phyloP scores from a whole-genome alignment of 768 basidiomycete species.

The Artomyces pyxidatus region DNA sequence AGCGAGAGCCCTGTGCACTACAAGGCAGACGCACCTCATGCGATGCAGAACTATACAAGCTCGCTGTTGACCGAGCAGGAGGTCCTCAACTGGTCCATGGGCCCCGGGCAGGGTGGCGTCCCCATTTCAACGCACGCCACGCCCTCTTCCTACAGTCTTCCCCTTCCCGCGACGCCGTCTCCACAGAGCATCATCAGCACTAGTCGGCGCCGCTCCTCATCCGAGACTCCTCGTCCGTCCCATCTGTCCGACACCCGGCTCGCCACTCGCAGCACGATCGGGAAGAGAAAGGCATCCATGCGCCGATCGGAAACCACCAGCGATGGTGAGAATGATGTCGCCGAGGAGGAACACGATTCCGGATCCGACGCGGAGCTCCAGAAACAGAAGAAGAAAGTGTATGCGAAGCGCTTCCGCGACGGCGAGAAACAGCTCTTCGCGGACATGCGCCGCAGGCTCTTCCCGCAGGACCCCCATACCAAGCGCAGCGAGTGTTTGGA shows the following conservation, averaged over 20 bases:
- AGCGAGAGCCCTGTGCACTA: background rate
- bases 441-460: constrained; percentile 10
- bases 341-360: constrained; percentile 14
- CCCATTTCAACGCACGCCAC: background rate
- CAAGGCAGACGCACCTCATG: background rate
- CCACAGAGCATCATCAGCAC: background rate
- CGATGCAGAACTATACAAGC: too few species aligned
- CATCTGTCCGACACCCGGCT: background rate
- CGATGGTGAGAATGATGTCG: constrained; percentile 2
- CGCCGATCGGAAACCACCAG: background rate
- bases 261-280: background rate
- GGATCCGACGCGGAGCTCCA: constrained; percentile 11
- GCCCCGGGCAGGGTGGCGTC: background rate
- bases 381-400: constrained; percentile 11
- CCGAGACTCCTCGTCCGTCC: background rate
- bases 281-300: background rate
- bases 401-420: constrained; percentile 12
- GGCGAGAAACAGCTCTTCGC: constrained; percentile 12
- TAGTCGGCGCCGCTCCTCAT: background rate
- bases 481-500: constrained; percentile 14
- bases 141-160: background rate
- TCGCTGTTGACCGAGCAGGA: background rate
- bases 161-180: background rate
- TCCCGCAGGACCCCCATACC: constrained; percentile 12
- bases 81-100: background rate